These are phyloP conservation scores for Wickerhamomyces bovis DNA, from an alignment of 805 yeast species.

Conservation along the genomic window DNA sequence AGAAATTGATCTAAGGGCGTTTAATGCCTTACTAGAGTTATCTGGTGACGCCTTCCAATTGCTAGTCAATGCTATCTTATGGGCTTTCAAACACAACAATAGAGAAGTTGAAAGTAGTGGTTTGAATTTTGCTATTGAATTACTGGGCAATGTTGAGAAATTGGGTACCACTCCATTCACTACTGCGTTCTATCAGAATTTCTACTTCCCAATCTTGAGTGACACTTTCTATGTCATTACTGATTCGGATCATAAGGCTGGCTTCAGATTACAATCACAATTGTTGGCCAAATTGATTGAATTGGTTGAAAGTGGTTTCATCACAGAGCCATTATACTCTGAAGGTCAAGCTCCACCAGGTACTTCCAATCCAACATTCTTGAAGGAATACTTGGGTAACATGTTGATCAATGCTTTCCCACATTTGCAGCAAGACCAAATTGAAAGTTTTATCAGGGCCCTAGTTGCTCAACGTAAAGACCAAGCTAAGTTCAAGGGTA, in stretches of 20 bases:
- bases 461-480: slow-evolving; percentile 70
- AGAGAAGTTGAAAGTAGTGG: slow-evolving; percentile 96
- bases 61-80: slow-evolving; percentile 86
- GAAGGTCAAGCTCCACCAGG: slow-evolving; percentile 82
- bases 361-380: slow-evolving; percentile 70
- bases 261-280: slow-evolving; percentile 83
- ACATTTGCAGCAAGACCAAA: slow-evolving; percentile 78
- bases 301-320: slow-evolving; percentile 70
- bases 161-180: slow-evolving; percentile 67
- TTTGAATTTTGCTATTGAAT: slow-evolving; percentile 72
- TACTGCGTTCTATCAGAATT: slow-evolving; percentile 80
- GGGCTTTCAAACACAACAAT: slow-evolving; percentile 98
- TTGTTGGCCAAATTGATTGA: slow-evolving; percentile 79
- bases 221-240: slow-evolving; percentile 93
- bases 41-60: slow-evolving; percentile 91
- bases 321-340: slow-evolving; percentile 71
- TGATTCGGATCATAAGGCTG: slow-evolving; percentile 96
- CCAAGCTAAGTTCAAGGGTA: slow-evolving; percentile 69
- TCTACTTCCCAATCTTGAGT: slow-evolving; percentile 80
- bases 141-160: slow-evolving; percentile 77
- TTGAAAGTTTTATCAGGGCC: slow-evolving; percentile 73
- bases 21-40: slow-evolving; percentile 77
- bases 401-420: slow-evolving; percentile 89
- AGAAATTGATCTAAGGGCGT: slow-evolving; percentile 79
- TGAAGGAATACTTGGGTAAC: slow-evolving; percentile 75